These are phyloP conservation scores for Wickerhamomyces sydowiorum DNA, from an alignment of 805 yeast genomes.

Conservation along the genomic window DNA sequence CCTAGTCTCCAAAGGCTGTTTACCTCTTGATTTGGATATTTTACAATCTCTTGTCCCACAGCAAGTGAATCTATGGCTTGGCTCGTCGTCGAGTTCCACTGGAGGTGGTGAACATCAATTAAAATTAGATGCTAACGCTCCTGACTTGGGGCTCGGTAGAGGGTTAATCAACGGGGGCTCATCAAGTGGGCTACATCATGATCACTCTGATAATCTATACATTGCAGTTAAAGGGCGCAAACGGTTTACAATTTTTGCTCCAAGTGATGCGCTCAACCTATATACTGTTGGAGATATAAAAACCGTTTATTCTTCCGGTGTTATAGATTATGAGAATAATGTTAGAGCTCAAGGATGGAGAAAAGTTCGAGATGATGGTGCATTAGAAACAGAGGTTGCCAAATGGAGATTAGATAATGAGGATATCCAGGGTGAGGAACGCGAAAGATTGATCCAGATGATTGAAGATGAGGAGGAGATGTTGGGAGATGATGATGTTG, in stretches of 20 bases:
- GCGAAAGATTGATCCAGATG: conserved; percentile 16
- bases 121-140: conserved; percentile 12
- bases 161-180: conserved; percentile 51
- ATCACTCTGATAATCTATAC: conserved; percentile 74
- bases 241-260: conserved; percentile 62
- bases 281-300: conserved; percentile 61
- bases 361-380: conserved; percentile 55
- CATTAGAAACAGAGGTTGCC: conserved; percentile 44
- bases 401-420: conserved; percentile 34
- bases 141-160: conserved; percentile 43
- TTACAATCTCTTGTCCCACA: conserved; percentile 48
- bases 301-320: conserved; percentile 51
- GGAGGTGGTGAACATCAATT: conserved; percentile 5
- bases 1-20: conserved; percentile 20
- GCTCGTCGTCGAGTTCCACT: conserved; percentile 25
- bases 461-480: conserved; percentile 25
- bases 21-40: conserved; percentile 39
- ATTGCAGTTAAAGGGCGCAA: conserved; percentile 55
- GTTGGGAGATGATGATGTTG: conserved; percentile 12
- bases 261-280: conserved; percentile 52
- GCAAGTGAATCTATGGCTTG: conserved; percentile 74
- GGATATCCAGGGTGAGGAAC: conserved; percentile 17
- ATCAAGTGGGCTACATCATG: conserved; percentile 75
- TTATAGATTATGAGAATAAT: conserved; percentile 55
- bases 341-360: conserved; percentile 59